phyloP scores from a whole-genome alignment of 768 basidiomycete species.

The Lactifluus subvellereus region DNA sequence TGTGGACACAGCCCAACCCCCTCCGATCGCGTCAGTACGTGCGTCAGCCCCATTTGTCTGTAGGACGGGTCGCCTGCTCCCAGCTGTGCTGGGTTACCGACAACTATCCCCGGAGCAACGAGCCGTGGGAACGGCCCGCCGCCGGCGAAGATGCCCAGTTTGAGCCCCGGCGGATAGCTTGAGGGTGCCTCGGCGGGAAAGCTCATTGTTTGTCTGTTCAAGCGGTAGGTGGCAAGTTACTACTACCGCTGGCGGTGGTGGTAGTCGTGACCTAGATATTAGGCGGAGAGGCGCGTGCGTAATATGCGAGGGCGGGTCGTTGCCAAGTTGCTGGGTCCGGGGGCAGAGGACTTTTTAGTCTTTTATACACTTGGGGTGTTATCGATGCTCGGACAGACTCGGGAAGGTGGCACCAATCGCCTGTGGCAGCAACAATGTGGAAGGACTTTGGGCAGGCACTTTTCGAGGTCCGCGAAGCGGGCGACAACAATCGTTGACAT shows the following conservation, averaged over 20 bases:
- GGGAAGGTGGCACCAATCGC: neutral
- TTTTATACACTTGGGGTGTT: neutral
- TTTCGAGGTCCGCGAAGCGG: too few relatives aligned
- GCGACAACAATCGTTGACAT: neutral
- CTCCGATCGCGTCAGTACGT: conserved; percentile 3
- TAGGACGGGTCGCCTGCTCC: neutral
- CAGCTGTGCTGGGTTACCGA: neutral
- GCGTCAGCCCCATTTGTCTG: conserved; percentile 2
- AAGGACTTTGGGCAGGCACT: neutral
- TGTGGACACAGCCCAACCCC: neutral
- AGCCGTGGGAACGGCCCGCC: conserved; percentile 16
- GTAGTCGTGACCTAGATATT: neutral
- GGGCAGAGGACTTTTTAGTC: neutral
- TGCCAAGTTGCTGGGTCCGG: neutral
- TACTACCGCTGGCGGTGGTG: neutral
- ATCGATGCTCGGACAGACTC: neutral
- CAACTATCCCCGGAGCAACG: conserved; percentile 8
- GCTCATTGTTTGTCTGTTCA: neutral
- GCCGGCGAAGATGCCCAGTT: conserved; percentile 7
- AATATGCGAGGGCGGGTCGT: neutral
- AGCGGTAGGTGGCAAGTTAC: neutral
- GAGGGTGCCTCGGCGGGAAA: conserved; percentile 8
- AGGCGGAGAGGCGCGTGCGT: neutral
- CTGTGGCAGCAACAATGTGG: neutral
- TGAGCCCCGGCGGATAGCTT: neutral